Base-by-base conservation (phyloP, 345 rosid genomes). In the Gossypium longicalyx region DNA sequence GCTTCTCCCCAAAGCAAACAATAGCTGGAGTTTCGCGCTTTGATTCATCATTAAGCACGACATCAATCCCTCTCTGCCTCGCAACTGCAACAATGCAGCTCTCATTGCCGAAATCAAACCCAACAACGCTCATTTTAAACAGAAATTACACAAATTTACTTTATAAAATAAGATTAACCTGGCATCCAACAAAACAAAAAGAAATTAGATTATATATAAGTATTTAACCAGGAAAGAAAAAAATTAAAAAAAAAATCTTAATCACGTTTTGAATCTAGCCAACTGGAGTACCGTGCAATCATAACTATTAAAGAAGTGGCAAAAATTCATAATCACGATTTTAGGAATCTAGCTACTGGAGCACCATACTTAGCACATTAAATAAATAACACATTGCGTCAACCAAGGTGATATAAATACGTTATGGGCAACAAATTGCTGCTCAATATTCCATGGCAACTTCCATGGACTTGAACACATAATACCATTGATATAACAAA, bases 31-130 rank as follows among this genome's bases (percentile, higher is more conserved):
- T 95, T 83, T 95, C 98, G 7, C 99, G 99, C 79, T 95, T 95
- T 0, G 99, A 95, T 77, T 95, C 99, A 83, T 95, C 97, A 54
- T 95, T 95, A 57, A 95, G 98, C 74, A 95, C 99, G 2, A 95
- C 99, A 71, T 95, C 99, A 56, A 95, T 95, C 59, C 99, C 98
- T 79, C 99, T 89, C 76, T 95, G 99, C 85, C 99, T 87, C 0
- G 99, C 99, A 74, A 95, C 99, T 47, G 99, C 99, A 53, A 96
- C 99, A 78, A 93, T 80, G 80, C 98, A 84, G 74, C 86, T 96
- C 87, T 96, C 99, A 64, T 96, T 96, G 52, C 99, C 99, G 58
- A 93, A 87, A 82, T 96, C 99, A 81, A 96, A 93, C 25, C 99
- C 99, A 12, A 93, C 97, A 60, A 96, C 99, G 16, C 99, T 96